Base-by-base conservation (phyloP, 176 grass and related monocot genomes). In the Poa pratensis region DNA sequence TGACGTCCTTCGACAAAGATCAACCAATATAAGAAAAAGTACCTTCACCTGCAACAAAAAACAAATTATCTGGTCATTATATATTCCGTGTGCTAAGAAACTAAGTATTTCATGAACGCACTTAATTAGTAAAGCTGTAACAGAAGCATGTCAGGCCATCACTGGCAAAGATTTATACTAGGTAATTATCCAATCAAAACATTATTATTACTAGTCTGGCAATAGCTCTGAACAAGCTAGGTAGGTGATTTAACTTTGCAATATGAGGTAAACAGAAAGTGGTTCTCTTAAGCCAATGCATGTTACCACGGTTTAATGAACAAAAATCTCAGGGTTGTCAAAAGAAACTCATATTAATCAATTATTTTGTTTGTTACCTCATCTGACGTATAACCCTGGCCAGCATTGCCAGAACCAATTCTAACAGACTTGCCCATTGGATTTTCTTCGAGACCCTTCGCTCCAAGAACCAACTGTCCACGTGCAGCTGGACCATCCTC, bases 351-450 rank as follows among this genome's bases (percentile, higher is more conserved):
- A 19, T 35, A 76, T 32, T 30, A 43, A 30, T 54, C 5, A 9
- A 73, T 79, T 67, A 50, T 59, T 87, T 74, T 43, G 51, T 57
- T 83, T 65, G 67, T 82, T 84, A 98, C 96, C 96, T 99, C 96
- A n/a, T 99, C 96, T 61, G 93, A 99, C 42, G 93, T 99, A 81
- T 99, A 99, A 43, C 96, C 96, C 85, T 99, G 96, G 48, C 96
- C 96, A 54, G 96, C 96, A 74, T 99, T 99, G 40, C 96, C 96
- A 82, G 94, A 96, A 84, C 96, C 96, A 73, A 96, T 89, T 78
- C 96, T 92, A 66, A 74, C 42, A 78, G 93, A 90, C 55, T 96
- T 99, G 52, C 75, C 86, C 16, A 82, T 66, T 26, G 90, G 85
- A 75, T 87, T 84, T 79, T 99, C 96, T 82, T 99, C 96, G 17